Conservation (phyloP, 306 rosid genomes). For the Inga laurina region DNA sequence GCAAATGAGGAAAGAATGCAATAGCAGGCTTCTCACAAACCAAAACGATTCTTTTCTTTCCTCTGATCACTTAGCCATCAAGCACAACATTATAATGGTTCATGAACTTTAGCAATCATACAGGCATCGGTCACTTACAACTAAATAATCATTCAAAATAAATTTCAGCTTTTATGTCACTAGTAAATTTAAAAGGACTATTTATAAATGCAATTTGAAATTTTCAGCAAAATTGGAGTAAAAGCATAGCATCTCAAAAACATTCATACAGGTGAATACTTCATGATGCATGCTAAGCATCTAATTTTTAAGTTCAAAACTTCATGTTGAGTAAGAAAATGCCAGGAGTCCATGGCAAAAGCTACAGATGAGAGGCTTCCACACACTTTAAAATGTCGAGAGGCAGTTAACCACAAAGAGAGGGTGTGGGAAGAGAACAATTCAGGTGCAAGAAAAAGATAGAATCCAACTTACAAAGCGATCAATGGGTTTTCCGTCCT, state of each 20-base stretch:
- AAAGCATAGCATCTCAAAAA: not conserved
- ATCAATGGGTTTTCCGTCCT: slow-evolving; percentile 77
- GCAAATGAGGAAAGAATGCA: not conserved
- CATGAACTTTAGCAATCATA: not conserved
- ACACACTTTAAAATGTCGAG: not conserved
- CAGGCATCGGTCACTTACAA: not conserved
- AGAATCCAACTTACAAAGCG: slow-evolving; percentile 72
- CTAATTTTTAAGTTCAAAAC: slow-evolving; percentile 15
- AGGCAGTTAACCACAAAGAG: slow-evolving; percentile 17
- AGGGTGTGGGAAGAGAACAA: not conserved
- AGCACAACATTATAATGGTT: slow-evolving; percentile 10
- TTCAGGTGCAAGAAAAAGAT: not conserved
- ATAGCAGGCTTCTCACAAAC: not conserved
- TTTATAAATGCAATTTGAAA: not conserved
- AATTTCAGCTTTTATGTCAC: not conserved
- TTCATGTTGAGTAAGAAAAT: not conserved
- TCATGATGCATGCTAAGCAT: not conserved
- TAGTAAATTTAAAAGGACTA: not conserved
- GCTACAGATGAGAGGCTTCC: slow-evolving; percentile 18
- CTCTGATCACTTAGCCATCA: slow-evolving; percentile 1
- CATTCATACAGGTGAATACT: not conserved
- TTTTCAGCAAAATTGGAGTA: slow-evolving; percentile 14
- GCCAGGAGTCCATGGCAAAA: slow-evolving; percentile 17
- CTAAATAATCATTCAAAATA: not conserved
- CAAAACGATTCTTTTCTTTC: not conserved